phyloP scores from a whole-genome alignment of 192 early-diverging fungal species.

The Backusella luteola region DNA sequence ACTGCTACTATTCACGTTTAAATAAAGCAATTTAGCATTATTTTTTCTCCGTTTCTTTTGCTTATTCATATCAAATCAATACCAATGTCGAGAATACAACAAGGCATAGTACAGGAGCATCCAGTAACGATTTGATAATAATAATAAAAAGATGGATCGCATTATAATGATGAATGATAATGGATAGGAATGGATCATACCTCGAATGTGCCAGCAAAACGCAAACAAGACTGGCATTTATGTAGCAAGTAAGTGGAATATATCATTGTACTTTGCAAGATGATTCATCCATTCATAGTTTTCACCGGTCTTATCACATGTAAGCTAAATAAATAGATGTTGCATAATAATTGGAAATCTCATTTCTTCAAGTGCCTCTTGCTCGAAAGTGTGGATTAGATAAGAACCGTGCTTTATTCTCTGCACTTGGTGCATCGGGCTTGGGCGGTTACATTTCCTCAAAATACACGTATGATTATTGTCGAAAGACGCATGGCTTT shows the following conservation, averaged over 20 bases:
- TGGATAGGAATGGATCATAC: conserved; percentile 1
- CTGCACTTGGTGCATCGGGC: neutral
- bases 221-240: conserved; percentile 11
- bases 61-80: neutral
- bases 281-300: neutral
- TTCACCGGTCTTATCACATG: neutral
- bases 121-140: neutral
- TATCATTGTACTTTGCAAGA: neutral
- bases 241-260: conserved; percentile 4
- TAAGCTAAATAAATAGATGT: neutral
- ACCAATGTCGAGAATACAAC: conserved; percentile 2
- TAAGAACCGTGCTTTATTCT: conserved; percentile 1
- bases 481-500: neutral
- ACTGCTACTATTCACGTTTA: neutral
- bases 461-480: conserved; percentile 3
- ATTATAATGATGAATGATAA: too few species aligned
- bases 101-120: conserved; percentile 4
- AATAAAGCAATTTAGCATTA: neutral
- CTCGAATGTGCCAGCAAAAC: conserved; percentile 3
- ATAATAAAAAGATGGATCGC: neutral
- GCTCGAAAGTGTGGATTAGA: neutral
- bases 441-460: neutral
- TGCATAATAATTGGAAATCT: neutral
- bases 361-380: neutral
- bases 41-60: neutral